phyloP scores from a whole-genome alignment of 177 flowering plant genomes.

The Vitis hybrid region DNA sequence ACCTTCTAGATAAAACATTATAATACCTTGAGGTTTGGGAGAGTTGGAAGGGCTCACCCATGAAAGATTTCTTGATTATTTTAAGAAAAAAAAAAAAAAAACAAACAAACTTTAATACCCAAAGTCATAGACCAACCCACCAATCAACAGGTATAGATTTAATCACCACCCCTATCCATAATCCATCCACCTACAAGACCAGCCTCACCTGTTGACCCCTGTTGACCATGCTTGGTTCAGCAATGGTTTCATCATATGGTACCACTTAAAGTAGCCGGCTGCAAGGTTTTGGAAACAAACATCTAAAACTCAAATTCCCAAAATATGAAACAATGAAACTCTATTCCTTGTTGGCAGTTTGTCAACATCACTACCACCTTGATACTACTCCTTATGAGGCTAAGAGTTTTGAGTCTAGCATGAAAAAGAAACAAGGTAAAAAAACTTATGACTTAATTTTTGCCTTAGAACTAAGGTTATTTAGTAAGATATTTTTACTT shows the following conservation, averaged over 20 bases:
- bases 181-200: neutral
- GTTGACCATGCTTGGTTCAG: slow-evolving; percentile 1
- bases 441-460: neutral
- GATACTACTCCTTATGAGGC: slow-evolving; percentile 2
- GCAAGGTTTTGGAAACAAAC: slow-evolving; percentile 13
- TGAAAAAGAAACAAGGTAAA: neutral
- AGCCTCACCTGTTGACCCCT: slow-evolving; percentile 10
- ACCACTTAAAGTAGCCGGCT: slow-evolving; percentile 15
- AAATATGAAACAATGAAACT: slow-evolving; percentile 14
- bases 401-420: neutral
- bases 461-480: too few species aligned
- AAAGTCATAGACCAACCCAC: too few species aligned
- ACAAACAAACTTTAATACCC: too few species aligned
- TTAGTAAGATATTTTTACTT: too few species aligned
- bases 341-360: slow-evolving; percentile 12
- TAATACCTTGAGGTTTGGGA: too few species aligned
- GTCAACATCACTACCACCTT: neutral
- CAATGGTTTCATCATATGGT: neutral
- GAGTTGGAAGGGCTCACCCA: too few species aligned
- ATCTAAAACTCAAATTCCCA: slow-evolving; percentile 24
- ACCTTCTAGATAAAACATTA: too few species aligned
- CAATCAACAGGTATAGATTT: too few species aligned
- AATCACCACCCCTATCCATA: neutral
- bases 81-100: too few species aligned
- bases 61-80: too few species aligned